Base-by-base conservation (phyloP, 169 alveolate genomes). In the Plasmodium blacklocki region DNA sequence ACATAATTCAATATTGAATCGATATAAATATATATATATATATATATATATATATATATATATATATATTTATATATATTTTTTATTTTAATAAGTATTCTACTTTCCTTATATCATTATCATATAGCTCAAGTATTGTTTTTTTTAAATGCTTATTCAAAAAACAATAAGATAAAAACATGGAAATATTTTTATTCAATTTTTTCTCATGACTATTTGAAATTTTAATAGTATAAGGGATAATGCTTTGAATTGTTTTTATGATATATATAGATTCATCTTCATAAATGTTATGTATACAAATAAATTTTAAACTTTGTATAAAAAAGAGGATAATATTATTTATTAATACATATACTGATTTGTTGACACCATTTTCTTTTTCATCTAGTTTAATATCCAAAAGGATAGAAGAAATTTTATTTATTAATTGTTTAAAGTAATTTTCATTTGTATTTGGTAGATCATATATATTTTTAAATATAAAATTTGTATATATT, bases 101-200 rank as follows among this genome's bases (percentile, higher is more conserved):
- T 0, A 76, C 14, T 11, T 66, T 4, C 12, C 47, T 29, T 3
- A 52, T 58, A 15, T 76, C 89, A 23, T 76, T 18, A 26, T 39
- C 18, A 15, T 64, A 63, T 23, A 43, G 0, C 15, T 32, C 11
- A 9, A 76, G 49, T 43, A 76, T 29, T 26, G 56, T 49, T 32
- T 71, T 1, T 56, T 76, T 76, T 39, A 76, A 76, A 19, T 29
- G 49, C 3, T 9, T 11, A 21, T 49, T 49, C 19, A 76, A 5
- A 56, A 76, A 76, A 58, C 89, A 76, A 15, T 76, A 76, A 0
- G 89, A 76, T 19, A 76, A 62, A 39, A 76, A 64, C 19, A 64
- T 63, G 60, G 71, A 49, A n/a, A 76, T 76, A 15, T 32, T 68
- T 49, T 64, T 64, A 11, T 59, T 76, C 12, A 32, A 19, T 45